Base-by-base conservation (phyloP, 495 filamentous ascomycete genomes). In the Wilcoxina mikolae region DNA sequence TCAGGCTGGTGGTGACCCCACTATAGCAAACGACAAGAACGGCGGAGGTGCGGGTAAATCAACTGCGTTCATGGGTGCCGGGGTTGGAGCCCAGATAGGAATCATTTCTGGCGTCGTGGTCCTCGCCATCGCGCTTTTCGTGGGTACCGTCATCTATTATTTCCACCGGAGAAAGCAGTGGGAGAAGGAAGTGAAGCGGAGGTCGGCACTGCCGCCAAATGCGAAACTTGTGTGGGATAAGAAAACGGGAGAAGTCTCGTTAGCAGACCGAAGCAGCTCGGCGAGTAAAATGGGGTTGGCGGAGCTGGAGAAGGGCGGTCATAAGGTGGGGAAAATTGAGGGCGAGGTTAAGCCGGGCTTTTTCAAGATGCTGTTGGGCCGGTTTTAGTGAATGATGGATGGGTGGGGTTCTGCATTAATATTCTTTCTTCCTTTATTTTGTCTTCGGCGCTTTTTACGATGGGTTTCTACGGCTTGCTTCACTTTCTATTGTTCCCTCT, bases 51-150 rank as follows among this genome's bases (percentile, higher is more conserved):
- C 62, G 24, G 53, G 47, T 15, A 55, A 56, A 18, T 51, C 25
- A 9, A 62, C 62, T 9, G 59, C 62, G 18, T 66, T 66, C 39
- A 62, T 66, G 55, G 58, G 60, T 44, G 56, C 59, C 7, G 56
- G 59, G 3, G 43, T 65, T 25, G 62, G 62, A 7, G 63, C 63
- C 1, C 62, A 66, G 52, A 57, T 65, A 29, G 63, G 63, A 15
- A 66, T 66, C 23, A 66, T 66, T 35, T 55, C 57, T 3, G 44
- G 58, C 5, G 62, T 66, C 12, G 56, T 66, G n/a, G 42, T 66
- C 24, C 49, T 58, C 10, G 63, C 59, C 24, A 51, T 66, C 22
- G 38, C 28, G 18, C 55, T 64, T 0, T 51, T 66, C 25, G 27
- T 61, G 20, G 47, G 53, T 10, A 38, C 55, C 23, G 53, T 56